Conservation (phyloP, 129 eudicot genomes). For the Arctium lappa region DNA sequence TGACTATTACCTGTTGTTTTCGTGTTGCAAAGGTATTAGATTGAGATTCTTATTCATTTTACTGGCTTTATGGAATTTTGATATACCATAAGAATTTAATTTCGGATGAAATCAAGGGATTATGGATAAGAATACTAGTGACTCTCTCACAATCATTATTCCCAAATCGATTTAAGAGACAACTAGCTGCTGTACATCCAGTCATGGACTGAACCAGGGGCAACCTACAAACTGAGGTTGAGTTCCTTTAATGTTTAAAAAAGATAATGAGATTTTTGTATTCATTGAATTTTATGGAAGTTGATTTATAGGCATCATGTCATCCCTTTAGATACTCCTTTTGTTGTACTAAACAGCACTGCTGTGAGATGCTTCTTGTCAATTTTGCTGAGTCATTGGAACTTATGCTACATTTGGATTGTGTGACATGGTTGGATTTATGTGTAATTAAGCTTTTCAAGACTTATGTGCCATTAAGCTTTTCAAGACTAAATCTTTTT, state of each 20-base stretch:
- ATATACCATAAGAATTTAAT: not conserved
- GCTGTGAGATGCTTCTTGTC: slow-evolving; percentile 6
- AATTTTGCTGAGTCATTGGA: slow-evolving; percentile 11
- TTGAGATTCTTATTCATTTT: slow-evolving; percentile 3
- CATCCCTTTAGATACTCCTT: not conserved
- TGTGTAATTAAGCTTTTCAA: slow-evolving; percentile 7
- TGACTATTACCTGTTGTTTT: not conserved
- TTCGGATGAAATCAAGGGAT: not conserved
- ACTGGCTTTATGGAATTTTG: slow-evolving; percentile 12
- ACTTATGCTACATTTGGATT: slow-evolving; percentile 7
- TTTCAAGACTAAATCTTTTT: not conserved
- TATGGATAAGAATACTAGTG: not conserved
- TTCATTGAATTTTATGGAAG: not conserved
- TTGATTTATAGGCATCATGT: slow-evolving; percentile 1
- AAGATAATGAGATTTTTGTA: not conserved
- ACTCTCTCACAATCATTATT: not conserved
- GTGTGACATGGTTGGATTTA: not conserved
- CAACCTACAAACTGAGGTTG: not conserved
- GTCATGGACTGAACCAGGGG: slow-evolving; percentile 4
- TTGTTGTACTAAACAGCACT: slow-evolving; percentile 6
- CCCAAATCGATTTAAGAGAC: not conserved
- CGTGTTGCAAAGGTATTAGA: not conserved
- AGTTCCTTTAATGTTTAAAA: not conserved
- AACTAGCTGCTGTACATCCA: not conserved
- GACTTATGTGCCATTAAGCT: slow-evolving; percentile 6